Evolutionary conservation across 768 basidiomycete genomes (phyloP).

Genomic region (Crassisporium funariophilum): DNA sequence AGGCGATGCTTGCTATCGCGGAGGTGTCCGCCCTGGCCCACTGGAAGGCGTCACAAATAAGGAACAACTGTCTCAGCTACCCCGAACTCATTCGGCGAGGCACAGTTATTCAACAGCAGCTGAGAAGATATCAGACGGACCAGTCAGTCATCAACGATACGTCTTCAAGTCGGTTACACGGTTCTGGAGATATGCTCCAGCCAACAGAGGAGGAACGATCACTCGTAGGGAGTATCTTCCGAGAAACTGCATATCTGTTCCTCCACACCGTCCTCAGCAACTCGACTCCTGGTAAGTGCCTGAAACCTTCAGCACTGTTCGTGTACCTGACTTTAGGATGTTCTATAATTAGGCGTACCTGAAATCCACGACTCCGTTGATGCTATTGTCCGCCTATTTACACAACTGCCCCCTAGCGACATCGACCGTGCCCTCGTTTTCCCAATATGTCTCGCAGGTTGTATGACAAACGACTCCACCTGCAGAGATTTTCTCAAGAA

Average conservation of each 20-base stretch:
- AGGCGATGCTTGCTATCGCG: slow-evolving; percentile 73
- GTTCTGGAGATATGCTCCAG: slow-evolving; percentile 31
- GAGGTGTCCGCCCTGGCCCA: slow-evolving; percentile 72
- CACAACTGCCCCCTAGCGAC: slow-evolving; percentile 56
- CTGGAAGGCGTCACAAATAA: slow-evolving; percentile 71
- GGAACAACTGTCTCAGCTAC: slow-evolving; percentile 68
- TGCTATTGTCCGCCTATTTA: slow-evolving; percentile 52
- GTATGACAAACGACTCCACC: slow-evolving; percentile 66
- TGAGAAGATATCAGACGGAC: slow-evolving; percentile 46
- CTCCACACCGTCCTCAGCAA: slow-evolving; percentile 73
- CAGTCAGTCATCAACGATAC: slow-evolving; percentile 33
- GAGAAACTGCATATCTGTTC: slow-evolving; percentile 66
- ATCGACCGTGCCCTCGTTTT: slow-evolving; percentile 71
- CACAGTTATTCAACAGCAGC: slow-evolving; percentile 66
- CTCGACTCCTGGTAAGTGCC: slow-evolving; percentile 61
- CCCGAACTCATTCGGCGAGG: slow-evolving; percentile 77
- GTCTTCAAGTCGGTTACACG: slow-evolving; percentile 30
- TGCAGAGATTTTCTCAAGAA: slow-evolving; percentile 61
- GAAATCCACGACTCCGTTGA: slow-evolving; percentile 67
- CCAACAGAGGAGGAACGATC: slow-evolving; percentile 49
- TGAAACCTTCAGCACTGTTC: neutral
- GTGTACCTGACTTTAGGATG: slow-evolving; percentile 4
- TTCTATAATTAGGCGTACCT: slow-evolving; percentile 54
- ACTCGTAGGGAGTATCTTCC: slow-evolving; percentile 57
- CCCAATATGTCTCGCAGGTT: slow-evolving; percentile 74